A percentile compares a stretch with the other conserved stretches of the same genome.
phyloP scores from a whole-genome alignment of 495 filamentous ascomycete species.

The Talaromyces borbonicus region DNA sequence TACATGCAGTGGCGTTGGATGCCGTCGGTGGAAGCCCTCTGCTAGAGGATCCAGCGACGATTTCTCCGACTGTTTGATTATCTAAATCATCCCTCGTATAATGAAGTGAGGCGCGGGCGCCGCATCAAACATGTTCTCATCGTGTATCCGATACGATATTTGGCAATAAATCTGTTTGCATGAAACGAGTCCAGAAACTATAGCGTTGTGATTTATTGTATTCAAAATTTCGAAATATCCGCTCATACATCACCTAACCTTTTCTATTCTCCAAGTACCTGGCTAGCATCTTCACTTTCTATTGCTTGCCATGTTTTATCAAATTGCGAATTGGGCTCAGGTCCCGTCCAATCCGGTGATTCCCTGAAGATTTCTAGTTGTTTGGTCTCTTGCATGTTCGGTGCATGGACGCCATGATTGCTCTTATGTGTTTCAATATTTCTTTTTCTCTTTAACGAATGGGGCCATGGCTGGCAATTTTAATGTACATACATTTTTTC shows the following conservation, averaged over 20 bases:
- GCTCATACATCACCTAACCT: too few species aligned
- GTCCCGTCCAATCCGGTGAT: too few species aligned
- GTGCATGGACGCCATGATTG: too few species aligned
- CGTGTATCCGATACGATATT: background rate
- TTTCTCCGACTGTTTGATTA: conserved; percentile 1
- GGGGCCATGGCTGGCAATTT: background rate
- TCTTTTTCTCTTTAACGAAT: conserved; percentile 3
- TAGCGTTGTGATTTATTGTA: too few species aligned
- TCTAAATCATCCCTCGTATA: too few species aligned
- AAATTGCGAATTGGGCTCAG: too few species aligned
- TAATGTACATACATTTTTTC: conserved; percentile 1
- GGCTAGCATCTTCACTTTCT: too few species aligned
- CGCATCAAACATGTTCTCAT: background rate
- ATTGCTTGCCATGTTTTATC: too few species aligned
- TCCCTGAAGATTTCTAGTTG: too few species aligned
- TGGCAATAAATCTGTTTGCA: background rate
- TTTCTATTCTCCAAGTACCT: too few species aligned
- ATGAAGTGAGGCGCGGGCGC: background rate
- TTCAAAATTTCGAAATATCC: conserved; percentile 1
- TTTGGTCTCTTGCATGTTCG: too few species aligned
- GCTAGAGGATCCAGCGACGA: conserved; percentile 16
- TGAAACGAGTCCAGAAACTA: too few species aligned
- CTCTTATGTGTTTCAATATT: background rate
- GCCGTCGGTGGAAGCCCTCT: conserved; percentile 35
- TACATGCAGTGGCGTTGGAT: conserved; percentile 70